A percentile compares a stretch with the other conserved stretches of the same genome.
Evolutionary conservation across 1,139 yeast genomes (phyloP).

Genomic region (Eremothecium cymbalariae): DNA sequence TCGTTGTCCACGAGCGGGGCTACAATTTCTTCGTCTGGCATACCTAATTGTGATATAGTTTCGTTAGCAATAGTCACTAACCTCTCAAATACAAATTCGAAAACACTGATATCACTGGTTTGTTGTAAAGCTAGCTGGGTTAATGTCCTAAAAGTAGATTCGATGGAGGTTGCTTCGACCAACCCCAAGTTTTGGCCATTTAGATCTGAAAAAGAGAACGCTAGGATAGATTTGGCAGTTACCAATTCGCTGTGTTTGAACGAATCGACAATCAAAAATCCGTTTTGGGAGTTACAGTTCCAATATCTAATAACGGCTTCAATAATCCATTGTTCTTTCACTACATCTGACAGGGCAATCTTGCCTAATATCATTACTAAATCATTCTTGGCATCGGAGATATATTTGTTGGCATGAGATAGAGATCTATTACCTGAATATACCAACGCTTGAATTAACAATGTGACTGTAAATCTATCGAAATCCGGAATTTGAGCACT

Average conservation of each 20-base stretch:
- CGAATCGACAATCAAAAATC: conserved; percentile 60
- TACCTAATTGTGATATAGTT: conserved; percentile 27
- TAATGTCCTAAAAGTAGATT: conserved; percentile 33
- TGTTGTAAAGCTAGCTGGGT: conserved; percentile 22
- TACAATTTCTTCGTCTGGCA: conserved; percentile 18
- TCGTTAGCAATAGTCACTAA: conserved; percentile 37
- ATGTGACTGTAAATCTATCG: conserved; percentile 45
- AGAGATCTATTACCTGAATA: conserved; percentile 84
- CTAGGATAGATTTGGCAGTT: conserved; percentile 35
- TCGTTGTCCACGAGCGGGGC: conserved; percentile 28
- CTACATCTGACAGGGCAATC: conserved; percentile 27
- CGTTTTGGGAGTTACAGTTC: conserved; percentile 77
- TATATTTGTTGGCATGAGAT: conserved; percentile 71
- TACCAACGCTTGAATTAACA: conserved; percentile 65
- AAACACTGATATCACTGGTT: conserved; percentile 22
- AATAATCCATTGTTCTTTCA: conserved; percentile 41
- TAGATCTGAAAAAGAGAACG: conserved; percentile 37
- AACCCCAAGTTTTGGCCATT: conserved; percentile 29
- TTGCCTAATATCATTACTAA: conserved; percentile 43
- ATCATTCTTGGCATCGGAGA: conserved; percentile 48
- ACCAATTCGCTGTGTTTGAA: conserved; percentile 47
- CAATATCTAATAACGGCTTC: conserved; percentile 68
- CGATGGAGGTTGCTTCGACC: conserved; percentile 33
- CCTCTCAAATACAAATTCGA: conserved; percentile 34
- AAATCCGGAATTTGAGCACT: conserved; percentile 32